Evolutionary conservation across 2,329 filamentous ascomycete genomes (phyloP), one percentile per base, ranked within the genome.

Genomic region (Monosporascus sp.): DNA sequence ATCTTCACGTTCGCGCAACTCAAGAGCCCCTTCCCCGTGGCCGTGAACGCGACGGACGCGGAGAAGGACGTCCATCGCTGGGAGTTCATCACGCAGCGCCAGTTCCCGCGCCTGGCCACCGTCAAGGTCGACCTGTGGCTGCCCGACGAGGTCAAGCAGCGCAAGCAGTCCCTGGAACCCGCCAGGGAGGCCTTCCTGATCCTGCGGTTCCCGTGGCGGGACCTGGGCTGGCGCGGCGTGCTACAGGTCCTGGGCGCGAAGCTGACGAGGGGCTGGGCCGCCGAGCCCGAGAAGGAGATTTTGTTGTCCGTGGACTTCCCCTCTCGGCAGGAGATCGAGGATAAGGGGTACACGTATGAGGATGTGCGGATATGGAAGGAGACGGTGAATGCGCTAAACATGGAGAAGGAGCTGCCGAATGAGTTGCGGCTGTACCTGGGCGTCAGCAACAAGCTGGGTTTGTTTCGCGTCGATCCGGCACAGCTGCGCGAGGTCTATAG

Each of bases 1-100:
- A 82, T 93, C 61, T 96, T 91, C 74, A 87, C 84, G 48, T 90
- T 97, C 66, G 91, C 88, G 2, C 87, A 92, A 69, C 75, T 81
- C 56, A 75, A 74, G 66, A 77, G 74, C 62, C 73, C 74, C 38
- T 78, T 78, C 55, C 74, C 77, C 3, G 70, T 73, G 19, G 55
- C 66, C 17, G 60, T 69, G n/a, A 66, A 72, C 49, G 64, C 65
- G 14, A 61, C 67, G 16, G 64, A 65, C 8, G 62, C 62, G 19
- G 65, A 69, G 34, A 71, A 73, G 58, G 68, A 69, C 51, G 64
- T 70, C 48, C 77, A 76, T 60, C 70, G 72, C 24, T 94, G 89
- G 89, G 78, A 84, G 16, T 86, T 89, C 66, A 76, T 91, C 67
- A 90, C 88, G 0, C 82, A 85, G 66, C 76, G 87, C 52, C 80